Percentiles rank a stretch among this genome's conserved stretches.
Evolutionary conservation across 768 basidiomycete species (phyloP).

Genomic region (Amanita phalloides): DNA sequence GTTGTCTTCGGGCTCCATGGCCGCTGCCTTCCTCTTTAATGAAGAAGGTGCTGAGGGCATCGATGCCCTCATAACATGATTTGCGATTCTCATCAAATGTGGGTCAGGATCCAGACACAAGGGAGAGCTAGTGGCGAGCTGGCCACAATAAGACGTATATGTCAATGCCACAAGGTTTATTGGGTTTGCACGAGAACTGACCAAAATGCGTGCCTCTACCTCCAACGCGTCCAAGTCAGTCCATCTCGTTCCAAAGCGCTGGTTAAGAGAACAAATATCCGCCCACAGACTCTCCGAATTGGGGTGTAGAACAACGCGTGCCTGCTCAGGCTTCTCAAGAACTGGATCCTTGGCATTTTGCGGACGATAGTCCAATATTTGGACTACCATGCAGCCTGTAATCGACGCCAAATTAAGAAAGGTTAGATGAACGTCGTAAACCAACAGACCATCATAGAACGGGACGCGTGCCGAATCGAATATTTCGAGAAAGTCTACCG

Average conservation of each 20-base stretch:
- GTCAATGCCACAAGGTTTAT: not conserved
- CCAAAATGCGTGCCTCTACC: slow-evolving; percentile 64
- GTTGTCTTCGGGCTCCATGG: slow-evolving; percentile 63
- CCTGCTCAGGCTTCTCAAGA: slow-evolving; percentile 46
- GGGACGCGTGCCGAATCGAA: slow-evolving; percentile 66
- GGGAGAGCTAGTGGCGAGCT: slow-evolving; percentile 69
- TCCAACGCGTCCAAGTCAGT: slow-evolving; percentile 66
- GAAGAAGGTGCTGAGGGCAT: slow-evolving; percentile 64
- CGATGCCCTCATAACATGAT: slow-evolving; percentile 62
- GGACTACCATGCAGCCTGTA: slow-evolving; percentile 77
- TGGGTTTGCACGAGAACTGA: slow-evolving; percentile 22
- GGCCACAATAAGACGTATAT: slow-evolving; percentile 7
- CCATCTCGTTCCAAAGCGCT: slow-evolving; percentile 47
- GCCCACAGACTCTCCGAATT: slow-evolving; percentile 71
- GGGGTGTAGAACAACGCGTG: slow-evolving; percentile 69
- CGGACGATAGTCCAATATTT: slow-evolving; percentile 68
- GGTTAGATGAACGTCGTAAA: not conserved
- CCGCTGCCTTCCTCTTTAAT: slow-evolving; percentile 66
- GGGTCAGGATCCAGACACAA: slow-evolving; percentile 76
- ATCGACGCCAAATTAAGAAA: not conserved
- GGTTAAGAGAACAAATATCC: slow-evolving; percentile 63
- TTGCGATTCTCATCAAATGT: slow-evolving; percentile 65
- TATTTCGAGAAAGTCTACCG: slow-evolving; percentile 74
- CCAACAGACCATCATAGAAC: slow-evolving; percentile 68
- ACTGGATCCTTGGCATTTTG: slow-evolving; percentile 44